Base-by-base conservation (phyloP, 2,329 filamentous ascomycete genomes). In the Colletotrichum truncatum region DNA sequence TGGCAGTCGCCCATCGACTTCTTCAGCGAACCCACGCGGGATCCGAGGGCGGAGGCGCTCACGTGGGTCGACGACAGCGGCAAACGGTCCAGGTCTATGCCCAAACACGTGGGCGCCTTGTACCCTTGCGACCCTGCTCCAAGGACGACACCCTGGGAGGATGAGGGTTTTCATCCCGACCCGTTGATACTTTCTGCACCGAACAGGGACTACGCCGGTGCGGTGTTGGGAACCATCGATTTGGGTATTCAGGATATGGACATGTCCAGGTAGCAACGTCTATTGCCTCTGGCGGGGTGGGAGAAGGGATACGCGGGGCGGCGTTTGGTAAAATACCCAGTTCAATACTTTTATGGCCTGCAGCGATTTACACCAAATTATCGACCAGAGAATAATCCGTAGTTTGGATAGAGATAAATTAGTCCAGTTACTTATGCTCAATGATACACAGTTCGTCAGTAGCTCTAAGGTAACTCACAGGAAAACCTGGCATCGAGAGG, bases 1-100 rank as follows among this genome's bases (percentile, higher is more conserved):
- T 86, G 82, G 83, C 71, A 73, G 5, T 76, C 77, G 52, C 72
- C 72, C 9, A 25, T 21, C 6, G 49, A 66, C 45, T 54, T 34
- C 23, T 26, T 38, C 32, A 41, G 25, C 7, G 64, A 48, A 1
- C 36, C 36, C 11, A 45, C 23, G 10, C 25, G 38, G 1, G 66
- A 66, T 12, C 55, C 66, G 2, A 46, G 62, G 1, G 26, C 59
- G n/a, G 34, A 56, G 21, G 9, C 52, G 30, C 61, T 70, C 8
- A 63, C 67, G 18, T 69, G 65, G 67, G 65, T 70, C 2, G 68
- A 70, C 28, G 66, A 70, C 28, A 55, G 39, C 5, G 68, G 68
- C 14, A 60, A 66, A 38, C 49, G 63, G 21, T 62, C 55, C 14
- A 62, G 14, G 14, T 32, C 49, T 25, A 63, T 66, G 57, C 63